These are phyloP conservation scores for Melanogaster broomeanus DNA, from an alignment of 768 basidiomycete species.

Conservation along the genomic window DNA sequence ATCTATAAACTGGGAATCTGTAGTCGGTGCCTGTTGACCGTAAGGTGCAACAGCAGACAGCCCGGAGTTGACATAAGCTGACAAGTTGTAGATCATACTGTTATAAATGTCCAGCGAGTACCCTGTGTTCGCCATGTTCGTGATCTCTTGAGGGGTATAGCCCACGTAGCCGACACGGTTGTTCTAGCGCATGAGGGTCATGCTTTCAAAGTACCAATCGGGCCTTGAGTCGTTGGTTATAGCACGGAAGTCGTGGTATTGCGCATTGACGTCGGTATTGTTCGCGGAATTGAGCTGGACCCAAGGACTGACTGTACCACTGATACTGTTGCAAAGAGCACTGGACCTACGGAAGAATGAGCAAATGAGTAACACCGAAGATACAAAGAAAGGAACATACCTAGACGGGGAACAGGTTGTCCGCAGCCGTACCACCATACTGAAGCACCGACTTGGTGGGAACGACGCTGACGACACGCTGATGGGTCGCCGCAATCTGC, in stretches of 20 bases:
- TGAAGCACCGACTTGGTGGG: constrained; percentile 72
- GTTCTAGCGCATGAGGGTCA: constrained; percentile 91
- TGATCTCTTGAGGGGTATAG: constrained; percentile 74
- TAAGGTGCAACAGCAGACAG: constrained; percentile 55
- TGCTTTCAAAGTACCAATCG: constrained; percentile 97
- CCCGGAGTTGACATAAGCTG: constrained; percentile 72
- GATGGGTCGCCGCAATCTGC: constrained; percentile 63
- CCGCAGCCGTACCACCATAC: constrained; percentile 79
- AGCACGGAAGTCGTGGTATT: constrained; percentile 96
- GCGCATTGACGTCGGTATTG: constrained; percentile 68
- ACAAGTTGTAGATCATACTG: constrained; percentile 83
- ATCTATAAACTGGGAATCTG: constrained; percentile 70
- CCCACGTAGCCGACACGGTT: constrained; percentile 89
- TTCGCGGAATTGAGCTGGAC: constrained; percentile 78
- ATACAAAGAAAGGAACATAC: constrained; percentile 37
- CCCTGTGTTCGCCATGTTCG: constrained; percentile 63
- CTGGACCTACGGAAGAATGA: constrained; percentile 66
- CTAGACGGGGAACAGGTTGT: constrained; percentile 92
- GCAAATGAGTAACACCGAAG: not conserved
- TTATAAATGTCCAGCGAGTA: constrained; percentile 84
- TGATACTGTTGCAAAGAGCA: constrained; percentile 87
- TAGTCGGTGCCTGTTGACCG: constrained; percentile 44
- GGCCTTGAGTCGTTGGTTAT: constrained; percentile 87
- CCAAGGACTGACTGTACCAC: constrained; percentile 81
- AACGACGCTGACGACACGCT: constrained; percentile 69